Conservation (phyloP, 495 filamentous ascomycete species). For the Friedmanniomyces simplex region DNA sequence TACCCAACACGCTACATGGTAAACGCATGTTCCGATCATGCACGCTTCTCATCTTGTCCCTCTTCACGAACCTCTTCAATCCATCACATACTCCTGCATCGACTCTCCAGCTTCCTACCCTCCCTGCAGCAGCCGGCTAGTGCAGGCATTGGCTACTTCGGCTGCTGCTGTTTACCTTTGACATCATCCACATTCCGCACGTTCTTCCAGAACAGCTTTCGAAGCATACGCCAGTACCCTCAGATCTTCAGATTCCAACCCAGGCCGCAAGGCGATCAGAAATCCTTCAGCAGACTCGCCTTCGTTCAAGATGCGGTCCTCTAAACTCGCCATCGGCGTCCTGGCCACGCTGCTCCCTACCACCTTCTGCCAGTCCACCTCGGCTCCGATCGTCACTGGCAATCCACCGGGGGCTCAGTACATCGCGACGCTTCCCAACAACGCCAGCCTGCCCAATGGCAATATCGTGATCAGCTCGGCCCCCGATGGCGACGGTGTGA, state of each 20-base stretch:
- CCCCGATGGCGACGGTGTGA: constrained; percentile 51
- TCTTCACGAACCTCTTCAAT: not conserved
- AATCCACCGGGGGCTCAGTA: constrained; percentile 54
- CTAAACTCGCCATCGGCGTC: not conserved
- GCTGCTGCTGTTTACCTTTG: not conserved
- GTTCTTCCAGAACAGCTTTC: not conserved
- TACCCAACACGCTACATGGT: too few relatives aligned
- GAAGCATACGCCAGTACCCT: not conserved
- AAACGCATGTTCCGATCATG: too few relatives aligned
- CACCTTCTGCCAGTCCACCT: not conserved
- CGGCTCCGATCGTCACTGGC: constrained; percentile 39
- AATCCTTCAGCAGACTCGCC: not conserved
- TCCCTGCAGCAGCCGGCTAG: not conserved
- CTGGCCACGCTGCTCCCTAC: not conserved
- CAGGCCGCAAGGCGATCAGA: too few relatives aligned
- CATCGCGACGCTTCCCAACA: constrained; percentile 48
- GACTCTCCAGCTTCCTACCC: not conserved
- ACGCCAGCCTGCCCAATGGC: constrained; percentile 51
- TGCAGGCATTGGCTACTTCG: not conserved
- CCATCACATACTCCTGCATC: not conserved
- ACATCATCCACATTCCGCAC: not conserved
- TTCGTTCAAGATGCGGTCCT: not conserved
- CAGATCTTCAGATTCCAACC: not conserved
- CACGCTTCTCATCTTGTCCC: too few relatives aligned
- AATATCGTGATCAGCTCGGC: constrained; percentile 44